Conservation (phyloP, 495 filamentous ascomycete genomes). For the Bryoglossum gracile region DNA sequence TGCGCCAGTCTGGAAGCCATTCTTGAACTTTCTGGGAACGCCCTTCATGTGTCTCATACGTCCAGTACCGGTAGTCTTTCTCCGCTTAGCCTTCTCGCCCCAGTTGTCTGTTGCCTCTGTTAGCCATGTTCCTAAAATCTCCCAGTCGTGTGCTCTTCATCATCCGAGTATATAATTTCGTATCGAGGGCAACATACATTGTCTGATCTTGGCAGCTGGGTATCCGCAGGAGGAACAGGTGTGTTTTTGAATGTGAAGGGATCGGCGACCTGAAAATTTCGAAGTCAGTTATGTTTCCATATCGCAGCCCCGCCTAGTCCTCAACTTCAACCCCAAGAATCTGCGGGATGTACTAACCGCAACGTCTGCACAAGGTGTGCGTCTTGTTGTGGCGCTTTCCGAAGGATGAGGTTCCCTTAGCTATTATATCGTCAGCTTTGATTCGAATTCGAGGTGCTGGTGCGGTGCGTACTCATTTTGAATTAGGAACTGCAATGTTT, state of each 20-base stretch:
- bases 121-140: conserved; percentile 12
- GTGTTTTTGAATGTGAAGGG: conserved; percentile 99
- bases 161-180: not conserved
- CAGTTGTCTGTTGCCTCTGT: conserved; percentile 71
- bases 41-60: conserved; percentile 87
- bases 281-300: conserved; percentile 19
- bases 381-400: conserved; percentile 99
- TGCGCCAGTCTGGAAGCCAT: conserved; percentile 87
- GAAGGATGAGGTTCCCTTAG: conserved; percentile 95
- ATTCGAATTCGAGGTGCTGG: conserved; percentile 3
- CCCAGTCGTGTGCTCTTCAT: conserved; percentile 16
- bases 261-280: conserved; percentile 65
- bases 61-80: conserved; percentile 97
- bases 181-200: conserved; percentile 68
- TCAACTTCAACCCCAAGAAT: not conserved
- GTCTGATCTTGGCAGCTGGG: conserved; percentile 90
- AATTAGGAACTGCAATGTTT: conserved; percentile 34
- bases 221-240: conserved; percentile 97
- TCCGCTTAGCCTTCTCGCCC: conserved; percentile 98
- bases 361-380: conserved; percentile 98
- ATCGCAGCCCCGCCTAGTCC: not conserved
- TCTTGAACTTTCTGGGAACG: conserved; percentile 84
- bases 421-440: conserved; percentile 17
- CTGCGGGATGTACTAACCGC: conserved; percentile 61
- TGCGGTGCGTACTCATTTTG: conserved; percentile 57